Percentiles rank a stretch among this genome's conserved stretches.
phyloP scores from a whole-genome alignment of 306 rosid species.

The Pterocarpus santalinus region DNA sequence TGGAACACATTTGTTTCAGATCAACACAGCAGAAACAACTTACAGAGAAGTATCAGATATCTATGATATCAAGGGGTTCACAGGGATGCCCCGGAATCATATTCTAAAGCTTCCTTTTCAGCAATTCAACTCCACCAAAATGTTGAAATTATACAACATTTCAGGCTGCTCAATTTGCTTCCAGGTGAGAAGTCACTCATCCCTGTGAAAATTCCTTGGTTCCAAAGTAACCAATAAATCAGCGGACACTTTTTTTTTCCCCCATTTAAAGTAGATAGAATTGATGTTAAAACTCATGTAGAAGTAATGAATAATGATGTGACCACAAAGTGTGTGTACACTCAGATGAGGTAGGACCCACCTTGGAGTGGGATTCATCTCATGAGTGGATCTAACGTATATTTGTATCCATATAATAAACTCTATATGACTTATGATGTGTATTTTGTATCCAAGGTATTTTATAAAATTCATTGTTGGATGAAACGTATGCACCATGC shows the following conservation, averaged over 20 bases:
- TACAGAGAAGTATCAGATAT: slow-evolving; percentile 49
- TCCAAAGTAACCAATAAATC: background rate
- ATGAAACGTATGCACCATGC: background rate
- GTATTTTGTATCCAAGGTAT: too few species aligned
- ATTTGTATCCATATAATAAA: too few species aligned
- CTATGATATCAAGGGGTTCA: slow-evolving; percentile 35
- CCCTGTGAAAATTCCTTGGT: background rate
- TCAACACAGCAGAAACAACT: slow-evolving; percentile 40
- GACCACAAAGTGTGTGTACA: background rate
- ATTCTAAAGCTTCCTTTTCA: slow-evolving; percentile 49
- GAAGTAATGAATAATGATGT: background rate
- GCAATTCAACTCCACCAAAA: slow-evolving; percentile 41
- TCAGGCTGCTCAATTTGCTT: slow-evolving; percentile 59
- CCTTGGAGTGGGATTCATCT: background rate
- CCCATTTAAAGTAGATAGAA: background rate
- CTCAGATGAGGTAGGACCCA: background rate
- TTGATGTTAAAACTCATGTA: background rate
- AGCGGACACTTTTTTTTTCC: too few species aligned
- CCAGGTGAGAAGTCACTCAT: slow-evolving; percentile 46
- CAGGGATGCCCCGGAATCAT: slow-evolving; percentile 42
- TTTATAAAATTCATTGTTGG: background rate
- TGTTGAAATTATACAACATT: slow-evolving; percentile 22
- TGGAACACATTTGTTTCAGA: slow-evolving; percentile 43
- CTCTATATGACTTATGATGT: too few species aligned
- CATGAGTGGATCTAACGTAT: too few species aligned